Evolutionary conservation across 257 asterid species (phyloP), one percentile per base, ranked within the genome.

Genomic region (Marsdenia floribunda): DNA sequence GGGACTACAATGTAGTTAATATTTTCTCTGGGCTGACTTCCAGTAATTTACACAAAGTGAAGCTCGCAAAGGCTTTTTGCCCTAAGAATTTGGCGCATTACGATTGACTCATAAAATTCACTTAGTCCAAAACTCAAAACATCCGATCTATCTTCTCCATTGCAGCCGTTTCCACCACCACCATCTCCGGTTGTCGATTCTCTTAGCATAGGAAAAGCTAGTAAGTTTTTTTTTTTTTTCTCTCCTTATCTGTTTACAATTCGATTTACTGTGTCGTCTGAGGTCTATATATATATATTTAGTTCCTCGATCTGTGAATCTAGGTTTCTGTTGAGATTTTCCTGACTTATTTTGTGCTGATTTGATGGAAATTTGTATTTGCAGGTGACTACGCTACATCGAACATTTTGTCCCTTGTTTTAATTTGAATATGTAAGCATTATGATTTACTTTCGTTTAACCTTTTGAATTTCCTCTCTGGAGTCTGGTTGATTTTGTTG

Each of bases 351-450:
- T 21, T 5, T 4, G 0, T 52, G 2, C 35, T 44, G 53, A 49
- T 68, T 42, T 69, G 22, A n/a, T 64, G 2, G 24, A 55, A 60
- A 50, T 63, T 59, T 49, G 68, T 46, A 44, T 46, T 66, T 38
- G 11, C 68, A 63, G 83, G 80, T 65, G 77, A 75, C 50, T 18
- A 15, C 12, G 73, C 57, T 61, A 66, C 57, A 71, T 71, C 65
- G 74, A 55, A 74, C 50, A 70, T 71, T 3, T 54, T 46, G 66
- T 16, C 74, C 33, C 74, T 63, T 72, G 65, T 38, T 42, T 57
- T 40, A 52, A 75, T 63, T 75, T 53, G 68, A 80, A 42, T 64
- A 80, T 80, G 83, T 80, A 72, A 80, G 83, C 58, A 44, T 4
- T 78, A 14, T 72, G 2, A 73, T 73, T 57, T 47, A 9, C 37